Conservation (phyloP, 139 green algal genomes). For the Chlamydomonas applanata region DNA sequence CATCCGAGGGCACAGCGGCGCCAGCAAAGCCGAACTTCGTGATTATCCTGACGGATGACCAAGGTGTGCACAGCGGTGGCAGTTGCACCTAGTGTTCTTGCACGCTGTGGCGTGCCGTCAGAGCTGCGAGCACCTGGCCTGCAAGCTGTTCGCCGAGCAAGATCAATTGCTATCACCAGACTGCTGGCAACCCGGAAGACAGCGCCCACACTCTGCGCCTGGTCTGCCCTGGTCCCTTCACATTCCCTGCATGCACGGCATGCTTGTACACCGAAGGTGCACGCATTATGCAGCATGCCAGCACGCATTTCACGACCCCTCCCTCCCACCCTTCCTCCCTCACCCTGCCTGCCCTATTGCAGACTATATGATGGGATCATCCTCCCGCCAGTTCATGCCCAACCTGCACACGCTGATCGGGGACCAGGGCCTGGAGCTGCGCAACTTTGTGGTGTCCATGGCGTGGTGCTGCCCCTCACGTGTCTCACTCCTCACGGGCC, state of each 20-base stretch:
- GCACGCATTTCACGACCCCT: too few species aligned
- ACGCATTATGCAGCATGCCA: neutral
- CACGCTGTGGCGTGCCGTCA: too few species aligned
- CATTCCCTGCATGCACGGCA: neutral
- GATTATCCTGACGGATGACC: slow-evolving; percentile 23
- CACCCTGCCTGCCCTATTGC: neutral
- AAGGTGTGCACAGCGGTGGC: neutral
- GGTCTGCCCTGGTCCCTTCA: neutral
- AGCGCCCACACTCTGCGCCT: too few species aligned
- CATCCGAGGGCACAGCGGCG: too few species aligned
- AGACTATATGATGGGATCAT: slow-evolving; percentile 26
- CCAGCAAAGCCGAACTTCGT: slow-evolving; percentile 16
- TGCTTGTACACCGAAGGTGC: neutral
- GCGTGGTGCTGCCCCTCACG: slow-evolving; percentile 26
- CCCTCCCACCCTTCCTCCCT: neutral
- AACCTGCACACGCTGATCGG: slow-evolving; percentile 21
- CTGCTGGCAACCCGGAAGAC: too few species aligned
- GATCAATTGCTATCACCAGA: too few species aligned
- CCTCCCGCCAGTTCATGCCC: slow-evolving; percentile 21
- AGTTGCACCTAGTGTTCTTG: too few species aligned
- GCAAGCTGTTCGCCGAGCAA: too few species aligned
- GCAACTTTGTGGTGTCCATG: slow-evolving; percentile 28
- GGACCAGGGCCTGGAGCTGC: slow-evolving; percentile 18
- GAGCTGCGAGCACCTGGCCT: too few species aligned
- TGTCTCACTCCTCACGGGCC: slow-evolving; percentile 18